Evolutionary conservation across 441 rosid species (phyloP).

Genomic region (Gossypium trilobum): DNA sequence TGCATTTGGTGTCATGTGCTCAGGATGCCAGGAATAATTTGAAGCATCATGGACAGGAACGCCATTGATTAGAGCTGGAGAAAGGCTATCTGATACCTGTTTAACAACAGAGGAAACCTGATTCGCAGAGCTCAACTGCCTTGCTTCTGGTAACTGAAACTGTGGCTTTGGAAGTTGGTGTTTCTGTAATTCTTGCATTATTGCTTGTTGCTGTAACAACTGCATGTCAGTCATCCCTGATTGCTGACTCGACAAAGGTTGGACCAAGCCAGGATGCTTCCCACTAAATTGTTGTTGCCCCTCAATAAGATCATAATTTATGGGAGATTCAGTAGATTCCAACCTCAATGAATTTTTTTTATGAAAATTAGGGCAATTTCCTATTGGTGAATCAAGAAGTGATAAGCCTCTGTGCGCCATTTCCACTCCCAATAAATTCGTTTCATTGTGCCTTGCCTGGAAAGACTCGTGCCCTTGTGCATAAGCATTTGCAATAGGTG

Average conservation of each 20-base stretch:
- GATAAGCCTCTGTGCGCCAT: slow-evolving; percentile 46
- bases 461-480: slow-evolving; percentile 40
- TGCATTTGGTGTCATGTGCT: slow-evolving; percentile 38
- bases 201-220: slow-evolving; percentile 53
- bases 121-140: slow-evolving; percentile 41
- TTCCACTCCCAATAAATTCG: slow-evolving; percentile 45
- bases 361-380: slow-evolving; percentile 39
- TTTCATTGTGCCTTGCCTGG: slow-evolving; percentile 46
- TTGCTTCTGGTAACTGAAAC: slow-evolving; percentile 39
- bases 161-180: slow-evolving; percentile 55
- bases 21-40: slow-evolving; percentile 52
- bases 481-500: slow-evolving; percentile 47
- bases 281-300: slow-evolving; percentile 49
- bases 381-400: slow-evolving; percentile 34
- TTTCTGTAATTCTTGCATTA: slow-evolving; percentile 63
- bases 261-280: slow-evolving; percentile 54
- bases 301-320: slow-evolving; percentile 58
- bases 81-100: slow-evolving; percentile 33
- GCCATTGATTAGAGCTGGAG: slow-evolving; percentile 46
- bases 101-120: slow-evolving; percentile 39
- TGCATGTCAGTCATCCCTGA: slow-evolving; percentile 63
- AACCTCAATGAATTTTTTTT: slow-evolving; percentile 36
- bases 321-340: slow-evolving; percentile 61
- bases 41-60: slow-evolving; percentile 56
- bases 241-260: slow-evolving; percentile 55